Evolutionary conservation across 345 rosid species (phyloP), one percentile per base, ranked within the genome.

Genomic region (Trapa incisa): DNA sequence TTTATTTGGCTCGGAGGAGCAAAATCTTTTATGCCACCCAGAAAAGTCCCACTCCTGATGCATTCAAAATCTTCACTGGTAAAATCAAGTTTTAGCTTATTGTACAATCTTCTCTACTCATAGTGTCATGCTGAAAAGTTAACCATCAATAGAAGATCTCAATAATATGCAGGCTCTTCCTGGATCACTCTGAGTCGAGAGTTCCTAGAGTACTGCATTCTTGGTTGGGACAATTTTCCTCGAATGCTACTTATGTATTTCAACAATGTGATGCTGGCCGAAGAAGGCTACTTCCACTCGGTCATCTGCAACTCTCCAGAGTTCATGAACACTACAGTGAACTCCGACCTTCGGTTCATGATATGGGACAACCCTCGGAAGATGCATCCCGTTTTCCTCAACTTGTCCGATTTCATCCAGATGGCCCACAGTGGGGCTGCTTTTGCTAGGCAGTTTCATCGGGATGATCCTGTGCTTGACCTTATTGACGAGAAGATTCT

Each of bases 321-420:
- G 82, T 95, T 85, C 74, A 87, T 75, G 80, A 91, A 95, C 74
- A 86, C 96, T 0, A 88, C 92, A 3, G 82, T 95, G 42, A 95
- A 91, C 76, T 82, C 82, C 16, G 96, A 95, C 75, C 82, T 95
- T 66, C 76, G 97, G 39, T 95, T 81, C 70, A 87, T 87, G 93
- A 79, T 91, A 47, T 95, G 99, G 99, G 99, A 95, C 76, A 89
- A 83, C 78, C 97, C 99, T 29, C 98, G 98, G 0, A 89, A 87
- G 77, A 91, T 89, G 98, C 96, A 89, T 54, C 99, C 99, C 11
- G 90, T 82, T 65, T 83, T 80, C 75, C 87, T 95, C n/a, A 80
- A 74, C 50, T 16, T 62, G 22, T 79, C 89, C 0, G 89, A 95
- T 73, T 89, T 80, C 57, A 80, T 86, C 13, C 80, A 76, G 52